phyloP scores from a whole-genome alignment of 108 stramenopile genomes.

The Cyclostephanos tholiformis region DNA sequence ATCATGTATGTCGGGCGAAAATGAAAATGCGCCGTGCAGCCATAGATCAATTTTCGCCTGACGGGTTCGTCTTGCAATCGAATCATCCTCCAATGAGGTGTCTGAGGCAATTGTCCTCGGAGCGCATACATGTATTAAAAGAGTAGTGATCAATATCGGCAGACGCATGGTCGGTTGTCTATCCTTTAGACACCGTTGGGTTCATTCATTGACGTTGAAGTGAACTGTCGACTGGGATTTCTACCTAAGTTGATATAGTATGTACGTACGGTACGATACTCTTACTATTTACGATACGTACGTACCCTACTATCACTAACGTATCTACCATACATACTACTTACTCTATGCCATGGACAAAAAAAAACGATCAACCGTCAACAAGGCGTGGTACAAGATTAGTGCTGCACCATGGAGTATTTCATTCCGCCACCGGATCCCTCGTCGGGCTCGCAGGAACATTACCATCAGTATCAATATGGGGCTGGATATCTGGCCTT shows the following conservation, averaged over 20 bases:
- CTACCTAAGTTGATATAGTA: too few species aligned
- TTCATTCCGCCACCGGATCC: conserved; percentile 9
- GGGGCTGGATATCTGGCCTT: not conserved
- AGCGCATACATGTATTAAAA: not conserved
- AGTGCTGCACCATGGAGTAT: conserved; percentile 5
- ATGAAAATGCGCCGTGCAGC: conserved; percentile 49
- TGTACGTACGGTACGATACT: too few species aligned
- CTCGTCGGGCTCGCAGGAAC: not conserved
- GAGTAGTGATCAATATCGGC: not conserved
- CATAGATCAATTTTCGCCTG: conserved; percentile 55
- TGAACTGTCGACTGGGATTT: too few species aligned
- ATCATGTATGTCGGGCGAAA: conserved; percentile 6
- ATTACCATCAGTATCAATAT: conserved; percentile 7
- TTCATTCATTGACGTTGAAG: too few species aligned
- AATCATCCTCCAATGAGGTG: not conserved
- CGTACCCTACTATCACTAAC: too few species aligned
- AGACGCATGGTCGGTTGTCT: not conserved
- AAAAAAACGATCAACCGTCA: too few species aligned
- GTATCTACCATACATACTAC: too few species aligned
- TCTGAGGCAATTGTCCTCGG: not conserved
- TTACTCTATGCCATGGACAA: too few species aligned
- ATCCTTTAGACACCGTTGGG: not conserved
- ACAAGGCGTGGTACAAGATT: too few species aligned
- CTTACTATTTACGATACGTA: too few species aligned
- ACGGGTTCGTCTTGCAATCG: conserved; percentile 2